phyloP scores from a whole-genome alignment of 2,329 filamentous ascomycete genomes.

The Xylaria digitata region DNA sequence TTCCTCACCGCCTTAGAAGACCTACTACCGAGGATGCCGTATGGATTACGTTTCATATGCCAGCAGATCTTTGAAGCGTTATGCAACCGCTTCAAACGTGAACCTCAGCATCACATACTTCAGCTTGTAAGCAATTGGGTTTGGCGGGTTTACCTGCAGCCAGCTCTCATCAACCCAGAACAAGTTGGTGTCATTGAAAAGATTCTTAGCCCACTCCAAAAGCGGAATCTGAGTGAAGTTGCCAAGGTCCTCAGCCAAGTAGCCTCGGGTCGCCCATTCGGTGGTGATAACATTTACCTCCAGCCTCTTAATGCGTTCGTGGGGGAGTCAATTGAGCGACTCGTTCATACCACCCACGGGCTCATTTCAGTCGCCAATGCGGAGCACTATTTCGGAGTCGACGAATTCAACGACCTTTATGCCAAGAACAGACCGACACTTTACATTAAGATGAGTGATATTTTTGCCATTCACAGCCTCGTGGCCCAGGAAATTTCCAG shows the following conservation, averaged over 20 bases:
- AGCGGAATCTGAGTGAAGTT: constrained; percentile 90
- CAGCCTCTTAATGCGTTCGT: constrained; percentile 95
- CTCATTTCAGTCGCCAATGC: constrained; percentile 87
- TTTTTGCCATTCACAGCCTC: constrained; percentile 94
- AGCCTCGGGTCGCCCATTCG: constrained; percentile 88
- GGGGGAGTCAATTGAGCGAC: constrained; percentile 82
- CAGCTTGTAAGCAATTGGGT: constrained; percentile 91
- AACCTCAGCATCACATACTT: constrained; percentile 80
- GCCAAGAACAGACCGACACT: constrained; percentile 95
- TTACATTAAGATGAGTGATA: constrained; percentile 99
- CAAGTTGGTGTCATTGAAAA: constrained; percentile 93
- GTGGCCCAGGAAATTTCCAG: constrained; percentile 80
- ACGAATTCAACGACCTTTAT: constrained; percentile 98
- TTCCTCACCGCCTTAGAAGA: constrained; percentile 87
- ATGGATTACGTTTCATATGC: constrained; percentile 88
- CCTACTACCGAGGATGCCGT: constrained; percentile 87
- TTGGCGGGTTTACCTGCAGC: constrained; percentile 93
- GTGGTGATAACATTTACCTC: constrained; percentile 93
- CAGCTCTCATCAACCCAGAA: constrained; percentile 88
- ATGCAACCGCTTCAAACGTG: constrained; percentile 79
- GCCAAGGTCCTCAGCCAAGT: constrained; percentile 92
- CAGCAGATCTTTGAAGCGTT: constrained; percentile 86
- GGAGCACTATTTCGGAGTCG: constrained; percentile 94
- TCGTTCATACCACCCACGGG: constrained; percentile 79
- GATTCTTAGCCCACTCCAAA: constrained; percentile 88